These are phyloP conservation scores for Mycena kentingensis DNA, from an alignment of 768 basidiomycete species.

Conservation along the genomic window DNA sequence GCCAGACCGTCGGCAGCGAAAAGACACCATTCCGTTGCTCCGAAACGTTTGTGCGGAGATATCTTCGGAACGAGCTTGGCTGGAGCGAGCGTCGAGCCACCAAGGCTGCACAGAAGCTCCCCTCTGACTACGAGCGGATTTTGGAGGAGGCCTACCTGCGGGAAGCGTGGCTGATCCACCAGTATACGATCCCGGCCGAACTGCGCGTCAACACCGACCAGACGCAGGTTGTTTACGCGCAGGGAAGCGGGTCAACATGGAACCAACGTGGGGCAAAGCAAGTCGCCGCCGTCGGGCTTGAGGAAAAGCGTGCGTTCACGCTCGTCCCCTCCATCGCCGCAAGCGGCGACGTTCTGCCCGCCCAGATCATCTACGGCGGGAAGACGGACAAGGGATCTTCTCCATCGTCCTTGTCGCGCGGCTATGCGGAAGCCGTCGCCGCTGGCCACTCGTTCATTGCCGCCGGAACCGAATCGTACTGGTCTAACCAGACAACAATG, in stretches of 20 bases:
- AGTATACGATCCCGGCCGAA: conserved; percentile 28
- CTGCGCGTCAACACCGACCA: conserved; percentile 42
- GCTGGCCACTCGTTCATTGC: conserved; percentile 25
- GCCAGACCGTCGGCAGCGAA: not conserved
- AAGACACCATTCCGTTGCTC: conserved; percentile 26
- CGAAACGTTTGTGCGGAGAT: conserved; percentile 28
- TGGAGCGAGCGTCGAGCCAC: conserved; percentile 21
- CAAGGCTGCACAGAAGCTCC: conserved; percentile 35
- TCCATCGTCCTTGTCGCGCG: conserved; percentile 19
- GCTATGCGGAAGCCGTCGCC: conserved; percentile 25
- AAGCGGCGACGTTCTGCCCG: conserved; percentile 36
- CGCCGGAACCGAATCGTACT: conserved; percentile 27
- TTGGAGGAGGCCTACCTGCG: conserved; percentile 23
- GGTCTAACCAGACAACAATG: conserved; percentile 32
- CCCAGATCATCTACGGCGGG: conserved; percentile 42
- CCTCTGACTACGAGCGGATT: conserved; percentile 22
- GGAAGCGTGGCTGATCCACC: conserved; percentile 27
- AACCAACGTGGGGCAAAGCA: conserved; percentile 35
- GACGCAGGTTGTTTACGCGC: conserved; percentile 32
- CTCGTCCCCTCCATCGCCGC: conserved; percentile 34
- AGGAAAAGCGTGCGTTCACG: conserved; percentile 48
- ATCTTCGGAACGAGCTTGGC: conserved; percentile 23
- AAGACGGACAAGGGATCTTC: conserved; percentile 25
- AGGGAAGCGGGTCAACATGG: conserved; percentile 33
- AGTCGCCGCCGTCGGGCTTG: conserved; percentile 34